Conservation (phyloP, 225 moss, liverwort and hornwort species). For the Thuidium tamariscinum region DNA sequence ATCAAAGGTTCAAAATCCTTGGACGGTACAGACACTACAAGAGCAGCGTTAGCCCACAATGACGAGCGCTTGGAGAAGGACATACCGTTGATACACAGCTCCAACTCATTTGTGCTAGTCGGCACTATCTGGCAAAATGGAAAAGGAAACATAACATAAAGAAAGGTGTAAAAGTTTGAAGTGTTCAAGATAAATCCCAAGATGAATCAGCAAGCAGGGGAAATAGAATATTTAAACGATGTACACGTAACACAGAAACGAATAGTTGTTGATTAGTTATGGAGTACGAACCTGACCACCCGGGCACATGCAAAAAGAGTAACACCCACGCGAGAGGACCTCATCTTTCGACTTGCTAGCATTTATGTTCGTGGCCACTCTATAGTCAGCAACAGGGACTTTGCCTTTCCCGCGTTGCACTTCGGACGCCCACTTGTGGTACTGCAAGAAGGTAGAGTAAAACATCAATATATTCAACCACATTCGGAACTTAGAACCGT, state of each 20-base stretch:
- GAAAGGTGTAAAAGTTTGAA: background rate
- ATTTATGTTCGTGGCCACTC: slow-evolving; percentile 42
- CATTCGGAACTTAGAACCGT: background rate
- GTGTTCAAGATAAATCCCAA: background rate
- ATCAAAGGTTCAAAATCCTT: slow-evolving; percentile 44
- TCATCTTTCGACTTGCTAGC: slow-evolving; percentile 9
- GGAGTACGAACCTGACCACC: slow-evolving; percentile 72
- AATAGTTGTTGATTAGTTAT: background rate
- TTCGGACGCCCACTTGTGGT: slow-evolving; percentile 85
- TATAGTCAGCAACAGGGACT: slow-evolving; percentile 91
- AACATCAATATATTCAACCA: background rate
- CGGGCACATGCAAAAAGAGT: slow-evolving; percentile 99
- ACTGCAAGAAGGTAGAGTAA: slow-evolving; percentile 33
- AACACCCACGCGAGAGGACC: slow-evolving; percentile 53
- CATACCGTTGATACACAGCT: slow-evolving; percentile 96
- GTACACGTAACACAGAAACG: background rate
- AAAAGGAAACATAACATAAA: background rate
- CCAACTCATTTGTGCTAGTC: slow-evolving; percentile 76
- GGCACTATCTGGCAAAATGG: slow-evolving; percentile 56
- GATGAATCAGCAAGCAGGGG: background rate
- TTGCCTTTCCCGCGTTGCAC: slow-evolving; percentile 82
- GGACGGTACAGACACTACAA: slow-evolving; percentile 77
- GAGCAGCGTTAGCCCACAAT: slow-evolving; percentile 91
- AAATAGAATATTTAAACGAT: background rate
- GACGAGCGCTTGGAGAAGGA: slow-evolving; percentile 92